Conservation (phyloP, 129 eudicot genomes). For the Dittrichia graveolens region DNA sequence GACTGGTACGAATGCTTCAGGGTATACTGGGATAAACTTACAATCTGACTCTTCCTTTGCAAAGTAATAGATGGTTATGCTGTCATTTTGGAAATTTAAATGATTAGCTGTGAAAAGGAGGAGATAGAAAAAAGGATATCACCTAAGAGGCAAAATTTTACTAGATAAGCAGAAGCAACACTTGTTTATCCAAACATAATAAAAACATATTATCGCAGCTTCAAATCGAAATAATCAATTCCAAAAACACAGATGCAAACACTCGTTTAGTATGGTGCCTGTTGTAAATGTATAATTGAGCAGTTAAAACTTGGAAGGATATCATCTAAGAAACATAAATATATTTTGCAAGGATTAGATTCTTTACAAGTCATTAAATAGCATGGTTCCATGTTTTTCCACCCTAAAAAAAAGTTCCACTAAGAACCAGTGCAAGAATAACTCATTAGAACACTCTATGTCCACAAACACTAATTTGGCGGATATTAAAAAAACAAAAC, state of each 20-base stretch:
- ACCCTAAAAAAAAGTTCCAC: background rate
- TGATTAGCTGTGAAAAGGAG: background rate
- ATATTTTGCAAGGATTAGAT: background rate
- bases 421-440: background rate
- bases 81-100: constrained; percentile 32
- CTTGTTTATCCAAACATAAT: background rate
- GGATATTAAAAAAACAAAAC: too few species aligned
- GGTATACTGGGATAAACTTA: constrained; percentile 51
- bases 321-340: background rate
- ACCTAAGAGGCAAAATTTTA: background rate
- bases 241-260: background rate
- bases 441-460: background rate
- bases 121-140: background rate
- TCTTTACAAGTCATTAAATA: background rate
- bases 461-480: too few species aligned
- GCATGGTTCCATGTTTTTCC: background rate
- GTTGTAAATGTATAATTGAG: background rate
- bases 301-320: background rate
- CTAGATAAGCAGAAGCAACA: background rate
- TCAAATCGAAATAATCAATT: background rate
- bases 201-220: background rate
- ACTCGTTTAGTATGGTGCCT: too few species aligned
- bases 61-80: constrained; percentile 84
- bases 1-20: constrained; percentile 63
- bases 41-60: constrained; percentile 68